Evolutionary conservation across 257 asterid genomes (phyloP).

Genomic region (Anisodus acutangulus): DNA sequence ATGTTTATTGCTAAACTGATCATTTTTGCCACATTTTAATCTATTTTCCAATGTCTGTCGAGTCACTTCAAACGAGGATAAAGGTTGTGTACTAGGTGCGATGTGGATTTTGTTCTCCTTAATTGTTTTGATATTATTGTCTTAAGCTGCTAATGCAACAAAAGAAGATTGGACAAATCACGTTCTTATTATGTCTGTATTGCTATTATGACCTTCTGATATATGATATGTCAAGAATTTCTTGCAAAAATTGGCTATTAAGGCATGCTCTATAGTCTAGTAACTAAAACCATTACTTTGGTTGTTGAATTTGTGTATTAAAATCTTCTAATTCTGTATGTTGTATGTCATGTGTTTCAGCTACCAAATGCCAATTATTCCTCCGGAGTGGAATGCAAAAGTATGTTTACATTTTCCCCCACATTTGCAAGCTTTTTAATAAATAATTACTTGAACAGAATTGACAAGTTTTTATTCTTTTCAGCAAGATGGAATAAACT

Average conservation of each 20-base stretch:
- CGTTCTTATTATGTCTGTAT: not conserved
- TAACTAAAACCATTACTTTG: not conserved
- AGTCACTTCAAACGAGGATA: not conserved
- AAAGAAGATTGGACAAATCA: constrained; percentile 6
- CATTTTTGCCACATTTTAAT: not conserved
- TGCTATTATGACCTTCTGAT: not conserved
- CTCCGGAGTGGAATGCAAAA: constrained; percentile 29
- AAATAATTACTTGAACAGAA: constrained; percentile 20
- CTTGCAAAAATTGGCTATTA: constrained; percentile 7
- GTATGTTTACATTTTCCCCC: constrained; percentile 35
- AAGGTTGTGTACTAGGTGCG: not conserved
- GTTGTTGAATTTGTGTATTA: not conserved
- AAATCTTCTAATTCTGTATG: constrained; percentile 29
- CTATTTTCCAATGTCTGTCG: not conserved
- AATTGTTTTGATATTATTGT: not conserved
- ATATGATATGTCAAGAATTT: not conserved
- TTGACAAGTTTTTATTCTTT: constrained; percentile 22
- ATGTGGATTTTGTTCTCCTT: constrained; percentile 29
- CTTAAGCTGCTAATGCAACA: not conserved
- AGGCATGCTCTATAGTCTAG: not conserved
- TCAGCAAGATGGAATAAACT: constrained; percentile 38
- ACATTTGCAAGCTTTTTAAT: constrained; percentile 4
- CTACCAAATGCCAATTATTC: constrained; percentile 18
- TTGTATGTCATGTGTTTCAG: constrained; percentile 41
- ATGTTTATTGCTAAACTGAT: constrained; percentile 8